Evolutionary conservation across 2,329 filamentous ascomycete species (phyloP), one percentile per base, ranked within the genome.

Genomic region (Raffaelea arxii): DNA sequence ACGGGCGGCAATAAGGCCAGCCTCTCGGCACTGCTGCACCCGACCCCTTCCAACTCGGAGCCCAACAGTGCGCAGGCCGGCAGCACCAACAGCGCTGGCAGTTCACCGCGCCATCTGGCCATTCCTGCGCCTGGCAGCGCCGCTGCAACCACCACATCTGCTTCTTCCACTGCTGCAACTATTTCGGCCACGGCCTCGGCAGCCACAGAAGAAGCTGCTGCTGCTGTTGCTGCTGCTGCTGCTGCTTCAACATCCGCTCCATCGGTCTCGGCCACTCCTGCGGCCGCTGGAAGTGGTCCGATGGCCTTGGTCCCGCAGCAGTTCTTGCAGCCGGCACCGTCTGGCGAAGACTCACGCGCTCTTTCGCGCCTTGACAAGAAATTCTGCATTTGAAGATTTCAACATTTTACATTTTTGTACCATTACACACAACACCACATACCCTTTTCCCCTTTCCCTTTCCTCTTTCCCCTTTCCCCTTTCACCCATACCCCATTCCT

Each of bases 11-110:
- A 67, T 57, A 72, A 65, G 61, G 65, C 71, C 3, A 72, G 67
- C 56, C 54, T 75, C 12, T 70, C 71, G 11, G 66, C 67, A 3
- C 59, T 67, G 16, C 60, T 76, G n/a, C 74, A 78, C 55, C 69
- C 75, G 3, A 69, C 69, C 2, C 66, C 67, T 27, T 66, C 59
- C 50, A 71, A 65, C 54, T 67, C 65, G 10, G 71, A 70, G 49
- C 60, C 65, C 41, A 65, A 53, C 39, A 67, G 58, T 55, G 66
- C 55, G 41, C 61, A 62, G 51, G 36, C 47, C 24, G 66, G 53
- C 39, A 66, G 57, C 56, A 66, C 53, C 41, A 62, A 62, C 52
- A 70, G 70, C 54, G 67, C 65, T 7, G 58, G 59, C 51, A 76
- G 71, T 53, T 80, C 76, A 43, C 70, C 73, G 10, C 66, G 70